These are phyloP conservation scores for Lasiodiplodia sp. DNA, from an alignment of 2,329 filamentous ascomycete species.

Conservation along the genomic window DNA sequence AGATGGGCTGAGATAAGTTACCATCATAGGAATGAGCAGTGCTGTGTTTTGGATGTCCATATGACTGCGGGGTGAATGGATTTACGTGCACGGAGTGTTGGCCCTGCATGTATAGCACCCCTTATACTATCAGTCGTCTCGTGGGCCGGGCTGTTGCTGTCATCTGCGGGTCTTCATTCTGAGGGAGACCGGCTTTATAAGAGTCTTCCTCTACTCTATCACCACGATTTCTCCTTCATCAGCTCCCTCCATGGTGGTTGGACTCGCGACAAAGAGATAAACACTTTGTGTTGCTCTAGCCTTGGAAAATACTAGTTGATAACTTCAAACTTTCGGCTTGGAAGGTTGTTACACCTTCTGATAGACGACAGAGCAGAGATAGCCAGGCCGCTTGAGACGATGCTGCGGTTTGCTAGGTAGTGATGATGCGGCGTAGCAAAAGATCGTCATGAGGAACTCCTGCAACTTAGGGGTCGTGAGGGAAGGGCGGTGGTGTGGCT, in stretches of 20 bases:
- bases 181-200: no score
- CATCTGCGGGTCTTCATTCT: not conserved
- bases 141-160: not conserved
- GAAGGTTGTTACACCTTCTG: not conserved
- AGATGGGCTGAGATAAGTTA: not conserved
- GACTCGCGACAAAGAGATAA: no score
- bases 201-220: no score
- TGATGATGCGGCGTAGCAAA: not conserved
- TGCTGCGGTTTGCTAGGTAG: not conserved
- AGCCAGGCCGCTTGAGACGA: not conserved
- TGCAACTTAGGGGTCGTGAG: no score
- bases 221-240: no score
- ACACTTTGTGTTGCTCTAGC: no score
- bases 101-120: not conserved
- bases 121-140: no score
- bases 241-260: no score
- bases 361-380: not conserved
- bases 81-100: not conserved
- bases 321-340: not conserved
- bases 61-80: not conserved
- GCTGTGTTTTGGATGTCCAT: not conserved
- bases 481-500: not conserved
- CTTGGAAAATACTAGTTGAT: no score
- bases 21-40: not conserved
- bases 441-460: not conserved